Evolutionary conservation across 2,329 filamentous ascomycete genomes (phyloP), one percentile per base, ranked within the genome.

Genomic region (Penicillium sp.): DNA sequence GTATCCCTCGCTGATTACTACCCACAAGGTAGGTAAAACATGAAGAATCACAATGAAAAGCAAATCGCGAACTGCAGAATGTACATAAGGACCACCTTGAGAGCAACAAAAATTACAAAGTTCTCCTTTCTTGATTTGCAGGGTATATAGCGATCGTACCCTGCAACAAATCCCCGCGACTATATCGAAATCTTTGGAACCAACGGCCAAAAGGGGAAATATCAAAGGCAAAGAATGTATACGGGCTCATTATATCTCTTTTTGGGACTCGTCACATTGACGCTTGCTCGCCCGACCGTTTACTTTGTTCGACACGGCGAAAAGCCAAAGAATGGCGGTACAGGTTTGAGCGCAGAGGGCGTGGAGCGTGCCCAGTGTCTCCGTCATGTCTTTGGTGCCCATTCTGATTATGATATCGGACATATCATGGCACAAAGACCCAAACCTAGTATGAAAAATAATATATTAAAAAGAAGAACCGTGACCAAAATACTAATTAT

Each of bases 271-370:
- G 13, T 21, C 7, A 26, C 17, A 6, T 26, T 44, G n/a, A 24
- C 47, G 12, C 18, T 41, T 4, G 46, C 51, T 12, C 20, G n/a
- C 2, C 47, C 51, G 13, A 40, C 44, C 4, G 43, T 54, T 7
- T 54, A 45, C 23, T 29, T 54, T 8, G 42, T 54, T 17, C 51
- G 46, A 4, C 51, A 54, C 36, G 51, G 51, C 12, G 47, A 54
- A 23, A 54, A 54, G 17, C 51, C 51, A 3, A 24, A 29, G 10
- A n/a, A 50, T 17, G 51, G 51, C 9, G 41, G 42, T 5, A 27
- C 21, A 17, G 51, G 51, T 2, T 27, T 54, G 4, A 45, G 32
- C 10, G 33, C 33, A 2, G 23, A 44, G 29, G 46, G 51, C 2
- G n/a, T 46, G 8, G 29, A 51, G 30, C 42, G 51, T 6, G 46